These are phyloP conservation scores for Teratosphaeria viscida DNA, from an alignment of 2,329 filamentous ascomycete species.

Conservation along the genomic window DNA sequence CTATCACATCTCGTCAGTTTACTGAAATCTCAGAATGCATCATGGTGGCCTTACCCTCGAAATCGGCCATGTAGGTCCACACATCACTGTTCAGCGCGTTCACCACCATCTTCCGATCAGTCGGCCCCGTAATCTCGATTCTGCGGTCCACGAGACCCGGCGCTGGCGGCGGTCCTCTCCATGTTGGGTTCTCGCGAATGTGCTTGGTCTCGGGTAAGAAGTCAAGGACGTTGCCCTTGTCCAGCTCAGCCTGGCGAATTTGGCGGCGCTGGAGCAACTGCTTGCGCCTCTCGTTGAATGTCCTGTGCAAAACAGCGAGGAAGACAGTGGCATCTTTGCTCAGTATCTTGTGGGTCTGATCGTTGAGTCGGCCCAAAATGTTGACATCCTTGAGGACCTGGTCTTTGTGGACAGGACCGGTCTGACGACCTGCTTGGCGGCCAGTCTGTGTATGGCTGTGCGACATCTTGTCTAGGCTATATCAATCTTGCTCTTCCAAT, in stretches of 20 bases:
- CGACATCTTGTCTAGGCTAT: slow-evolving; percentile 2
- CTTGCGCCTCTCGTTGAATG: slow-evolving; percentile 86
- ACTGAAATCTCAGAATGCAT: too few relatives aligned
- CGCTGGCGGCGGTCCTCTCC: slow-evolving; percentile 84
- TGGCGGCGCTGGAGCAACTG: slow-evolving; percentile 76
- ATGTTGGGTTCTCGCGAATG: slow-evolving; percentile 86
- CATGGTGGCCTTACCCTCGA: slow-evolving; percentile 60
- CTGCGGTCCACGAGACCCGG: slow-evolving; percentile 87
- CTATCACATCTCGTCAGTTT: slow-evolving; percentile 35
- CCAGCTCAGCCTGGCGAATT: slow-evolving; percentile 81
- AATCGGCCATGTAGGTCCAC: slow-evolving; percentile 99
- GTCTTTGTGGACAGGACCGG: slow-evolving; percentile 36
- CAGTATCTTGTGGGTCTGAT: slow-evolving; percentile 79
- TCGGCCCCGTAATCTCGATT: slow-evolving; percentile 94
- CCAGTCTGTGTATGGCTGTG: slow-evolving; percentile 5
- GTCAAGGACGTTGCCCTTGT: slow-evolving; percentile 78
- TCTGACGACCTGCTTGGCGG: slow-evolving; percentile 5
- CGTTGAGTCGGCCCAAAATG: slow-evolving; percentile 68
- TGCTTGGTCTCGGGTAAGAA: slow-evolving; percentile 93
- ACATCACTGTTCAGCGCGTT: slow-evolving; percentile 94
- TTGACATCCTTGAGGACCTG: slow-evolving; percentile 77
- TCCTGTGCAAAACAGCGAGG: slow-evolving; percentile 85
- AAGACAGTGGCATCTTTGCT: slow-evolving; percentile 85
- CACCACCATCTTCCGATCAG: slow-evolving; percentile 97
- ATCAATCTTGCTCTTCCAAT: not conserved